Base-by-base conservation (phyloP, 2,329 filamentous ascomycete species). In the Penicillium griseofulvum region DNA sequence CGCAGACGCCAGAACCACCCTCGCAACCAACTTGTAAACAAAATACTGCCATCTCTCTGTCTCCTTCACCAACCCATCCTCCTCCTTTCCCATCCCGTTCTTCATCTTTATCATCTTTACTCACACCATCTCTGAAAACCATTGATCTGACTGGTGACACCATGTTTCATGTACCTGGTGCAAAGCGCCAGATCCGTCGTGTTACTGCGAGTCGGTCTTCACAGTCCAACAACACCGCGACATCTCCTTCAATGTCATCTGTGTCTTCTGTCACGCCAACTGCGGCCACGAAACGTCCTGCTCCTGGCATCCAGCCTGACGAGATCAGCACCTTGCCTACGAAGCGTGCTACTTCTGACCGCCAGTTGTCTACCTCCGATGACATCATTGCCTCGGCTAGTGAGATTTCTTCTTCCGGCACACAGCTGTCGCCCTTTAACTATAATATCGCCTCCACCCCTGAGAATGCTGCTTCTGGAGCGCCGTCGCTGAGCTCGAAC, bases 141-240 rank as follows among this genome's bases (percentile, higher is more conserved):
- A 17, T 24, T 17, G 36, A 49, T 22, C 4, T 41, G 10, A 31
- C 17, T 12, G 10, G 31, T 12, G 47, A 31, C 12, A 42, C 14
- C 36, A 49, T 42, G 47, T 11, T 33, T 45, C 28, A 22, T 45
- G 12, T 33, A 16, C n/a, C n/a, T n/a, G n/a, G n/a, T n/a, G n/a
- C n/a, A n/a, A 42, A 26, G 16, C 39, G 8, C 24, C 22, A 9
- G 5, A 29, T 29, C 14, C 22, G 4, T 28, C 28, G 14, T 16
- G 14, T 33, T 14, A 5, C 8, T 22, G 31, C 42, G 28, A 33
- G 28, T 9, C 43, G 24, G 17, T 24, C 12, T 17, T 45, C 42
- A 29, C 43, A 45, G 24, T 33, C 29, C 3, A 45, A 31, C 8
- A 10, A 17, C 9, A 24, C 26, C 17, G 28, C 16, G 5, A n/a